phyloP scores from a whole-genome alignment of 2,329 filamentous ascomycete species.

The Rutstroemia sp. region DNA sequence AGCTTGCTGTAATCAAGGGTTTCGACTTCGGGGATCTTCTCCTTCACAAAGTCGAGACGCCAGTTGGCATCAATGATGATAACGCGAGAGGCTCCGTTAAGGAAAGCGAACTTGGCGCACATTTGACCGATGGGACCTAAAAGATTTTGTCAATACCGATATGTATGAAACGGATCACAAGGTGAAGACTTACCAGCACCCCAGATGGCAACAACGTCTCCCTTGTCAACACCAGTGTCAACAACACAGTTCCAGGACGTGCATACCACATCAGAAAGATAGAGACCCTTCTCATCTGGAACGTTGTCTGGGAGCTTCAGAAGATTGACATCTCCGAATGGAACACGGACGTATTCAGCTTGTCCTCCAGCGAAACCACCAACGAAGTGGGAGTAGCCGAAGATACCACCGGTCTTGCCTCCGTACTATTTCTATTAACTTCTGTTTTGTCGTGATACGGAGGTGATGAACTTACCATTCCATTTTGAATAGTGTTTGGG shows the following conservation, averaged over 20 bases:
- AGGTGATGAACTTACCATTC: conserved; percentile 40
- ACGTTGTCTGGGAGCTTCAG: conserved; percentile 71
- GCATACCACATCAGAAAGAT: conserved; percentile 70
- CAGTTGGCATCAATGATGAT: conserved; percentile 73
- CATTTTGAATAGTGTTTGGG: conserved; percentile 60
- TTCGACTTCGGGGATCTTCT: conserved; percentile 57
- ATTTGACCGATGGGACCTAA: conserved; percentile 74
- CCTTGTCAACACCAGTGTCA: conserved; percentile 72
- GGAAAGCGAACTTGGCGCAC: conserved; percentile 65
- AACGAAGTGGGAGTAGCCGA: conserved; percentile 71
- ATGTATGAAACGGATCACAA: not conserved
- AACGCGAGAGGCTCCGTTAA: conserved; percentile 66
- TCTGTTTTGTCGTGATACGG: not conserved
- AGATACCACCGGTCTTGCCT: conserved; percentile 64
- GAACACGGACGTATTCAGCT: conserved; percentile 79
- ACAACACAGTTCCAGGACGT: conserved; percentile 79
- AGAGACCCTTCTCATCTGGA: conserved; percentile 74
- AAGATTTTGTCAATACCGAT: not conserved
- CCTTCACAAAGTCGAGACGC: conserved; percentile 61
- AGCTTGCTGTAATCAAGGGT: conserved; percentile 60
- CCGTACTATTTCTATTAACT: conserved; percentile 47
- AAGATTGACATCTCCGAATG: conserved; percentile 73
- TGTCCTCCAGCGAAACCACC: conserved; percentile 85
- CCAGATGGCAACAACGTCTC: conserved; percentile 73
- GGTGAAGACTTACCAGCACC: conserved; percentile 47